Percentiles rank a stretch among this genome's conserved stretches.
phyloP scores from a whole-genome alignment of 768 basidiomycete genomes.

The Lactifluus echinatus region DNA sequence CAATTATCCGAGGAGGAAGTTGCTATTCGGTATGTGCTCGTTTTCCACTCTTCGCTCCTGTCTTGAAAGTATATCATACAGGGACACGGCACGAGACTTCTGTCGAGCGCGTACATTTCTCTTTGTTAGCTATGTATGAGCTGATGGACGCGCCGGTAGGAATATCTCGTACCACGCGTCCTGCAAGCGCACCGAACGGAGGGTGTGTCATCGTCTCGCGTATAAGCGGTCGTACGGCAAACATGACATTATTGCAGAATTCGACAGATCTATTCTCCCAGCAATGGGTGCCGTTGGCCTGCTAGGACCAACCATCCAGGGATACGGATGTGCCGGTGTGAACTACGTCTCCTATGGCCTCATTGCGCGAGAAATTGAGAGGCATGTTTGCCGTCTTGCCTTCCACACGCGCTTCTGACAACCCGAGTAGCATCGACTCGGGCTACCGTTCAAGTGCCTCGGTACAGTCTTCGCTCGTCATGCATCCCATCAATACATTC shows the following conservation, averaged over 20 bases:
- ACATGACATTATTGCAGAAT: conserved; percentile 39
- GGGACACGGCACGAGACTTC: conserved; percentile 71
- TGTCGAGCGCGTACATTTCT: conserved; percentile 51
- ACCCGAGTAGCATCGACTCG: conserved; percentile 68
- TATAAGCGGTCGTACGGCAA: neutral
- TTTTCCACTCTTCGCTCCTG: neutral
- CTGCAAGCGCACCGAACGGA: conserved; percentile 83
- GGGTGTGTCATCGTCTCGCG: conserved; percentile 35
- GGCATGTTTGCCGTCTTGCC: conserved; percentile 36
- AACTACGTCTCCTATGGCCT: conserved; percentile 91
- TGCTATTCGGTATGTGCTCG: conserved; percentile 60
- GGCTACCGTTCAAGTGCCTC: conserved; percentile 93
- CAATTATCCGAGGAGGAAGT: conserved; percentile 85
- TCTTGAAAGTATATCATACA: conserved; percentile 25
- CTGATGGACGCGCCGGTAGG: conserved; percentile 35
- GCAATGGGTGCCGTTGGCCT: conserved; percentile 93
- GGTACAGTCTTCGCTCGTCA: conserved; percentile 92
- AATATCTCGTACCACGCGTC: conserved; percentile 81
- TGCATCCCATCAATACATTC: conserved; percentile 89
- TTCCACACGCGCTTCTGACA: neutral
- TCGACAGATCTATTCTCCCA: conserved; percentile 63
- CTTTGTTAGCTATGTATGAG: neutral
- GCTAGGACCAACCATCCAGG: conserved; percentile 85
- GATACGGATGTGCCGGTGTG: conserved; percentile 90
- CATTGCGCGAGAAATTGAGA: conserved; percentile 88